phyloP scores from a whole-genome alignment of 306 rosid species.

The Quercus alba region DNA sequence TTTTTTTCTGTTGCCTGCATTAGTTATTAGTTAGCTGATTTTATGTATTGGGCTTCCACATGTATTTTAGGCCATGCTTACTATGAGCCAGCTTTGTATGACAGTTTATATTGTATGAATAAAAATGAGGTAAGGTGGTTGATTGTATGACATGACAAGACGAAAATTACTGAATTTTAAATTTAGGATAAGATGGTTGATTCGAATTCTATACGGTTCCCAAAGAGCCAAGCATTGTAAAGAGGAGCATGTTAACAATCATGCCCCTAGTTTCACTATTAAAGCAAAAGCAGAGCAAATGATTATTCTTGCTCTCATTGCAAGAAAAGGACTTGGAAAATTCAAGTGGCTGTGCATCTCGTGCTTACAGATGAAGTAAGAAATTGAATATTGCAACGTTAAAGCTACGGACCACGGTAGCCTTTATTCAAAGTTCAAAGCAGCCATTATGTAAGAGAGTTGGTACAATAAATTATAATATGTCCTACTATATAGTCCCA shows the following conservation, averaged over 20 bases:
- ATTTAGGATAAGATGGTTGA: not conserved
- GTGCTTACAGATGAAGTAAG: slow-evolving; percentile 21
- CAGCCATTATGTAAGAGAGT: not conserved
- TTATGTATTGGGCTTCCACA: not conserved
- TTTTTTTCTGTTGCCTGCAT: too few species aligned
- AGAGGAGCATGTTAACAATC: slow-evolving; percentile 2
- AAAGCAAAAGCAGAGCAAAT: slow-evolving; percentile 35
- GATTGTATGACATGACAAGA: not conserved
- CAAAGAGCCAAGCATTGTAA: too few species aligned
- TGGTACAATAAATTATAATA: slow-evolving; percentile 6
- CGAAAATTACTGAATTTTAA: too few species aligned
- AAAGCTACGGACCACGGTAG: not conserved
- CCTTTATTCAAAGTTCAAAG: not conserved
- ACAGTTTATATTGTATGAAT: not conserved
- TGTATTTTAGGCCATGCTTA: not conserved
- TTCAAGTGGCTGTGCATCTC: not conserved
- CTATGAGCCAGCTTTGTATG: not conserved
- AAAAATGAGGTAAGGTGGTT: not conserved
- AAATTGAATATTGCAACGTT: not conserved
- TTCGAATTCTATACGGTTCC: not conserved
- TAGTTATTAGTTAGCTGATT: slow-evolving; percentile 9
- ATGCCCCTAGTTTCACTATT: slow-evolving; percentile 27
- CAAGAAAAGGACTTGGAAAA: slow-evolving; percentile 39
- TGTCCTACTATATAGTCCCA: not conserved
- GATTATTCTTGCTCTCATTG: slow-evolving; percentile 30